phyloP scores from a whole-genome alignment of 345 rosid species.

The Camelina sativa region DNA sequence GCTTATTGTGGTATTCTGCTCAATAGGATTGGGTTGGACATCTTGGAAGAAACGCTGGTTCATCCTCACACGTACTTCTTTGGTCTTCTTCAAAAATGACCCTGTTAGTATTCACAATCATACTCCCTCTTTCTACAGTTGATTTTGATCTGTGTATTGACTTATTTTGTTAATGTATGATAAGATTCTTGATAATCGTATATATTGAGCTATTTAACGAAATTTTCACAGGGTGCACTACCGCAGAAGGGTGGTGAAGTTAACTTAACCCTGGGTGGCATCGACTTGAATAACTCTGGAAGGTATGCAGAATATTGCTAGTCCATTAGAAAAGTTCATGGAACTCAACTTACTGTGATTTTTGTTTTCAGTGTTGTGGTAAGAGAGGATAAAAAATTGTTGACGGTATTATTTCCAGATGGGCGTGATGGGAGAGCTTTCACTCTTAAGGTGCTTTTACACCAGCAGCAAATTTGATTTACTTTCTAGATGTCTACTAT shows the following conservation, averaged over 20 bases:
- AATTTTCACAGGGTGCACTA: constrained; percentile 68
- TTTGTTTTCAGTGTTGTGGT: constrained; percentile 83
- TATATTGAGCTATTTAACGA: constrained; percentile 28
- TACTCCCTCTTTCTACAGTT: constrained; percentile 2
- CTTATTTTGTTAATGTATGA: not conserved
- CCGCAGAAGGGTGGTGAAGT: constrained; percentile 97
- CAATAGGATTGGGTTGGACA: constrained; percentile 97
- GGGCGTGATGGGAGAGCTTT: constrained; percentile 99
- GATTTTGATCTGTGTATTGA: constrained; percentile 1
- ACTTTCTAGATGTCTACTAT: constrained; percentile 13
- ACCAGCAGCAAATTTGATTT: constrained; percentile 17
- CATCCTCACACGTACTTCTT: constrained; percentile 91
- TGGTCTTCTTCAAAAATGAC: constrained; percentile 98
- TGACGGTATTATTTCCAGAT: constrained; percentile 97
- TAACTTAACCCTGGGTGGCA: constrained; percentile 93
- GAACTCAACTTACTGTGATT: constrained; percentile 10
- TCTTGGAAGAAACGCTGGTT: constrained; percentile 99
- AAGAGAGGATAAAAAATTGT: constrained; percentile 90
- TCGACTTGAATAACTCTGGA: constrained; percentile 96
- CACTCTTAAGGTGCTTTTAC: constrained; percentile 83
- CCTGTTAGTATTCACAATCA: constrained; percentile 70
- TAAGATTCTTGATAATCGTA: constrained; percentile 25
- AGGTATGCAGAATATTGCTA: constrained; percentile 53
- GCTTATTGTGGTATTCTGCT: constrained; percentile 18
- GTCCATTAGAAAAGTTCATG: constrained; percentile 5